Conservation (phyloP, 192 early-diverging fungal genomes). For the Gigaspora rosea region DNA sequence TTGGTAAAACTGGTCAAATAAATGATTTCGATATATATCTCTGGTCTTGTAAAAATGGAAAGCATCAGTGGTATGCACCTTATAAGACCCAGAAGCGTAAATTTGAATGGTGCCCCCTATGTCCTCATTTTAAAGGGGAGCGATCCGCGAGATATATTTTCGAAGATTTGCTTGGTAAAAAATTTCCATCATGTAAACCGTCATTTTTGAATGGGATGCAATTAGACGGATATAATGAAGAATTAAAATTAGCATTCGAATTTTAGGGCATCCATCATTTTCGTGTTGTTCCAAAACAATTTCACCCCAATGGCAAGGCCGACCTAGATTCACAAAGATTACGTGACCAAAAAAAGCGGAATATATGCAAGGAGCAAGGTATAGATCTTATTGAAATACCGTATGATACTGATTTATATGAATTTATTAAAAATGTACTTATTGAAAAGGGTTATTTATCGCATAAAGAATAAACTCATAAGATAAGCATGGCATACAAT, state of each 20-base stretch:
- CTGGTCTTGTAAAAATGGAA: constrained; percentile 5
- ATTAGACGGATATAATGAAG: not conserved
- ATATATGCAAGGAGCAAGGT: not conserved
- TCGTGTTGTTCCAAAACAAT: no score
- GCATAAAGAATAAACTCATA: constrained; percentile 22
- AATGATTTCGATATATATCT: constrained; percentile 2
- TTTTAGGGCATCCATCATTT: not conserved
- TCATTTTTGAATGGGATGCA: constrained; percentile 8
- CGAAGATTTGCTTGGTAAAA: constrained; percentile 14
- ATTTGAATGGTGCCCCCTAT: constrained; percentile 12
- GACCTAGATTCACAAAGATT: not conserved
- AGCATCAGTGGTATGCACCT: constrained; percentile 12
- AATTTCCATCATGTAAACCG: not conserved
- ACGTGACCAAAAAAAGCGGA: constrained; percentile 5
- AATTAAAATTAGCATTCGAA: constrained; percentile 1
- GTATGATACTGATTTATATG: not conserved
- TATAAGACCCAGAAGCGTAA: constrained; percentile 6
- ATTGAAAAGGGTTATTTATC: constrained; percentile 18
- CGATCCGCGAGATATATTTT: constrained; percentile 10
- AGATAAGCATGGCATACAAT: no score
- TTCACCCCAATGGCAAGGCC: no score
- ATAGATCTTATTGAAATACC: constrained; percentile 4
- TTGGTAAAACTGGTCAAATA: constrained; percentile 10
- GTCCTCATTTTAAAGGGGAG: not conserved
- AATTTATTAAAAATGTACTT: not conserved